Conservation (phyloP, 192 early-diverging fungal genomes). For the Gaertneriomyces sp. region DNA sequence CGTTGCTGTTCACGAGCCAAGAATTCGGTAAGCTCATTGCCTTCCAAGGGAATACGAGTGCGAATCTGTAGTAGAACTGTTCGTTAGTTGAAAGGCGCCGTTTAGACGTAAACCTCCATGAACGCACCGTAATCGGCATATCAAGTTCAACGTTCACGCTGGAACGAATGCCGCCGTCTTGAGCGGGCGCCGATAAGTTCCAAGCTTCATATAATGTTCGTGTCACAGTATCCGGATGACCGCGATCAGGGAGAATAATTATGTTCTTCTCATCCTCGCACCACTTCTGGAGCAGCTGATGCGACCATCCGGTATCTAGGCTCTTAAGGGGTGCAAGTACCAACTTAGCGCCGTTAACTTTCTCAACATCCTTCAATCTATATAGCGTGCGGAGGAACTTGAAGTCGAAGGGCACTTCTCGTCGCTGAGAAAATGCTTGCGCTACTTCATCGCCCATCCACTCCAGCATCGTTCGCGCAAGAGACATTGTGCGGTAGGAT, state of each 20-base stretch:
- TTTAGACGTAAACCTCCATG: too few relatives aligned
- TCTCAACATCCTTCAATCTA: slow-evolving; percentile 63
- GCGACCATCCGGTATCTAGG: slow-evolving; percentile 77
- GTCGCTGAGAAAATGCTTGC: slow-evolving; percentile 62
- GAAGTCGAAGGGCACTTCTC: slow-evolving; percentile 88
- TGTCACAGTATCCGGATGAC: slow-evolving; percentile 65
- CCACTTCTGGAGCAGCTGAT: slow-evolving; percentile 77
- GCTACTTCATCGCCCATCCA: slow-evolving; percentile 91
- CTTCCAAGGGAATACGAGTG: slow-evolving; percentile 68
- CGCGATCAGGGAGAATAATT: slow-evolving; percentile 76
- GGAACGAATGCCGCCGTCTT: slow-evolving; percentile 29
- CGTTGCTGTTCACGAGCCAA: slow-evolving; percentile 58
- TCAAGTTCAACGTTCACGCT: slow-evolving; percentile 31
- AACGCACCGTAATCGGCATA: slow-evolving; percentile 26
- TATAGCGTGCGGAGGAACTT: slow-evolving; percentile 55
- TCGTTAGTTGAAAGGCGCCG: too few relatives aligned
- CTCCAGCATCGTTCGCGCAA: slow-evolving; percentile 87
- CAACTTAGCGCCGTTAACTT: slow-evolving; percentile 71
- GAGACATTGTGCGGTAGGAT: slow-evolving; percentile 69
- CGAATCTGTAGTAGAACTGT: too few relatives aligned
- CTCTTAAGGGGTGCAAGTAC: slow-evolving; percentile 78
- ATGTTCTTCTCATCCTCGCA: slow-evolving; percentile 51
- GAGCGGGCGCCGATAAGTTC: slow-evolving; percentile 24
- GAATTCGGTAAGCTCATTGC: slow-evolving; percentile 75
- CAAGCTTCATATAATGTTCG: slow-evolving; percentile 66